These are phyloP conservation scores for Tilletia horrida DNA, from an alignment of 1,284 basidiomycete species.

Conservation along the genomic window DNA sequence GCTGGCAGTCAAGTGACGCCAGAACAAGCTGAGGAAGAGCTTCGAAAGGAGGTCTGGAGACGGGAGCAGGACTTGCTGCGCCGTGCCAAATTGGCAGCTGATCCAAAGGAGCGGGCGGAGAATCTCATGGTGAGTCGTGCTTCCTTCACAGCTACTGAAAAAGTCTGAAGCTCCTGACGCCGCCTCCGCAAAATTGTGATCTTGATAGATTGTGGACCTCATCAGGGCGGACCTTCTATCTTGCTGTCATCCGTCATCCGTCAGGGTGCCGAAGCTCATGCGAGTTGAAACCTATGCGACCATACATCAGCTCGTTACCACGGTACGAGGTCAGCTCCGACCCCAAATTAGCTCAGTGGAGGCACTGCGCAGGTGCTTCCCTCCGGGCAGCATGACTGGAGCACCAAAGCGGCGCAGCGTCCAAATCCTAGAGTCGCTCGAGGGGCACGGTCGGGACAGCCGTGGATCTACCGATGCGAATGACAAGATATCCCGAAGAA, in stretches of 20 bases:
- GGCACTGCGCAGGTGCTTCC: slow-evolving; percentile 59
- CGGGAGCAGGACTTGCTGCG: slow-evolving; percentile 53
- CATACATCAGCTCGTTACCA: slow-evolving; percentile 94
- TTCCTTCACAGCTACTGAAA: background rate
- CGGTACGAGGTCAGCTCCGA: slow-evolving; percentile 65
- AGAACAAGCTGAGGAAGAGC: slow-evolving; percentile 26
- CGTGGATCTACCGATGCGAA: background rate
- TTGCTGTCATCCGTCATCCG: slow-evolving; percentile 68
- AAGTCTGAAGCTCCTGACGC: background rate
- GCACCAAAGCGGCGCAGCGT: slow-evolving; percentile 92
- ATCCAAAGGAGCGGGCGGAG: slow-evolving; percentile 88
- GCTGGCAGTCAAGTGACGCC: slow-evolving; percentile 11
- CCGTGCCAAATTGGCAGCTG: slow-evolving; percentile 64
- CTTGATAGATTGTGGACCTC: slow-evolving; percentile 75
- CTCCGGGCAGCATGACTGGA: slow-evolving; percentile 88
- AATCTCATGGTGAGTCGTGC: slow-evolving; percentile 72
- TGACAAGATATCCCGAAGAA: background rate
- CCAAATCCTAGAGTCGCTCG: slow-evolving; percentile 79
- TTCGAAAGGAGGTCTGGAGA: slow-evolving; percentile 32
- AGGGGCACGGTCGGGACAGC: slow-evolving; percentile 54
- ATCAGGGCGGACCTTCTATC: slow-evolving; percentile 84
- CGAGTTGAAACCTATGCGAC: slow-evolving; percentile 86
- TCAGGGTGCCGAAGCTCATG: slow-evolving; percentile 81
- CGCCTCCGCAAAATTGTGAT: slow-evolving; percentile 13
- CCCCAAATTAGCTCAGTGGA: slow-evolving; percentile 10